Conservation (phyloP, 2,329 filamentous ascomycete species). For the Hypoxylon sp. region DNA sequence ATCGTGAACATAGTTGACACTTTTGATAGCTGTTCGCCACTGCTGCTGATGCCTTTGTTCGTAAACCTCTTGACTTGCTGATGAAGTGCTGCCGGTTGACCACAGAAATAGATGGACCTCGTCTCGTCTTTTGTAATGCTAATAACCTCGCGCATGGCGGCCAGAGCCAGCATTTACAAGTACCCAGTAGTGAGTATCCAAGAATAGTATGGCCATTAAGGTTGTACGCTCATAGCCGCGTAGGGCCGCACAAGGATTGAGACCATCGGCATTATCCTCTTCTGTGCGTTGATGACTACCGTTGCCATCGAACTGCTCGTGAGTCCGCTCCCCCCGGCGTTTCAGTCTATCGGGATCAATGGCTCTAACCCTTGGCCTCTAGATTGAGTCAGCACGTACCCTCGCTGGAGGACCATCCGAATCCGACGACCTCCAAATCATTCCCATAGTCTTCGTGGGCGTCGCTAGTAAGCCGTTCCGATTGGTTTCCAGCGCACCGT, state of each 20-base stretch:
- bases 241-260: conserved; percentile 71
- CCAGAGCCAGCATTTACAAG: conserved; percentile 70
- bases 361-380: conserved; percentile 39
- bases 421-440: conserved; percentile 61
- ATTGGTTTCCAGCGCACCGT: neutral
- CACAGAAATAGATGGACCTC: conserved; percentile 65
- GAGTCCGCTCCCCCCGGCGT: conserved; percentile 46
- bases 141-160: conserved; percentile 69
- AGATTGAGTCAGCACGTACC: conserved; percentile 67
- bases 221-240: conserved; percentile 21
- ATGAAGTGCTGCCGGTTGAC: conserved; percentile 43
- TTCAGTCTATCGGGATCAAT: conserved; percentile 24
- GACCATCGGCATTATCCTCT: conserved; percentile 74
- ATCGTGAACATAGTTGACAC: conserved; percentile 42
- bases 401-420: conserved; percentile 60
- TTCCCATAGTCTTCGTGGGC: conserved; percentile 67
- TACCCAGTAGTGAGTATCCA: conserved; percentile 65
- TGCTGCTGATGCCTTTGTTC: conserved; percentile 72
- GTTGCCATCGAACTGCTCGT: conserved; percentile 72
- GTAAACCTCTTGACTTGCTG: conserved; percentile 45
- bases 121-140: conserved; percentile 74
- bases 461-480: conserved; percentile 61
- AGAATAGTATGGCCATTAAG: conserved; percentile 24
- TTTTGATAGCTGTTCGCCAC: conserved; percentile 67
- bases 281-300: conserved; percentile 75